These are phyloP conservation scores for Nakazawaea ernobii DNA, from an alignment of 805 yeast genomes.

Conservation along the genomic window DNA sequence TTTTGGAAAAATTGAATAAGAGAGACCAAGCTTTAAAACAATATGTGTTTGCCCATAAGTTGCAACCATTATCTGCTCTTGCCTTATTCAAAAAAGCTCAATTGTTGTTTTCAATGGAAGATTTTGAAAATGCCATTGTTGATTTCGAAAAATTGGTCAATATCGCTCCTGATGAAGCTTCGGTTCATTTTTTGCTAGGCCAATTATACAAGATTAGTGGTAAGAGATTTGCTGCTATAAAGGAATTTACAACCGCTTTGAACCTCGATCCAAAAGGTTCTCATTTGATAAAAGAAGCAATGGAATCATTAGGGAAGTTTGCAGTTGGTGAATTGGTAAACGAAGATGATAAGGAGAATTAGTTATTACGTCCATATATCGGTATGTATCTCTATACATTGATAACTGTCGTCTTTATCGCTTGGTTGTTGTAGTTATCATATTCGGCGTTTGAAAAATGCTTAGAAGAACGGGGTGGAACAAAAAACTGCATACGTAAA, in stretches of 20 bases:
- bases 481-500: no score
- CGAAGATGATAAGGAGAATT: constrained; percentile 6
- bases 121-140: constrained; percentile 64
- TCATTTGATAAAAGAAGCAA: constrained; percentile 77
- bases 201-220: constrained; percentile 75
- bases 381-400: no score
- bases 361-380: neutral
- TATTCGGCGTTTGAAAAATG: neutral
- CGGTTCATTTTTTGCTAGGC: constrained; percentile 86
- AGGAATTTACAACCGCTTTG: constrained; percentile 82
- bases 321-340: constrained; percentile 1
- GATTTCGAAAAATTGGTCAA: constrained; percentile 69
- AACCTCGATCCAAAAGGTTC: constrained; percentile 91
- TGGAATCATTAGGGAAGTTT: constrained; percentile 41
- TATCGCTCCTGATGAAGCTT: constrained; percentile 91
- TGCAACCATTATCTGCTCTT: constrained; percentile 82
- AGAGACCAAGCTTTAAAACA: constrained; percentile 70
- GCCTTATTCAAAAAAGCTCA: constrained; percentile 90
- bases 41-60: constrained; percentile 73
- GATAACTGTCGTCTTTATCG: no score
- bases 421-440: no score
- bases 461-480: neutral
- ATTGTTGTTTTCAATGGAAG: constrained; percentile 62
- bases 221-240: constrained; percentile 71
- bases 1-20: constrained; percentile 69